phyloP scores from a whole-genome alignment of 805 yeast species.

The Myxozyma sirexii region DNA sequence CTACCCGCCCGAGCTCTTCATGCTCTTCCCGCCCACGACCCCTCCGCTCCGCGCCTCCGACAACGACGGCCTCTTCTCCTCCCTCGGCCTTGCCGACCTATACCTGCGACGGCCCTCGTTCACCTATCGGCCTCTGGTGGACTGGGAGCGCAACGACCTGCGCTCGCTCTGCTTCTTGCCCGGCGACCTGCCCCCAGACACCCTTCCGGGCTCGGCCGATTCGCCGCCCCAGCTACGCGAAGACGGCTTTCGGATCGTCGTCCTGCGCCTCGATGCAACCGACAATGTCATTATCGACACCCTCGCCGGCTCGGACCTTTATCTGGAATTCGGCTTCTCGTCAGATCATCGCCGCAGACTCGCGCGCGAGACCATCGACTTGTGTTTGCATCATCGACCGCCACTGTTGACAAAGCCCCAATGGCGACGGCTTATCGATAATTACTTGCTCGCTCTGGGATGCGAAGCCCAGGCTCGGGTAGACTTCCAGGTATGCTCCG shows the following conservation, averaged over 20 bases:
- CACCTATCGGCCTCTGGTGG: slow-evolving; percentile 62
- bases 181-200: slow-evolving; percentile 49
- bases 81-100: slow-evolving; percentile 20
- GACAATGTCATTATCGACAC: slow-evolving; percentile 53
- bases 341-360: slow-evolving; percentile 56
- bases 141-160: slow-evolving; percentile 73
- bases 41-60: not conserved
- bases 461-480: slow-evolving; percentile 71
- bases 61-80: slow-evolving; percentile 10
- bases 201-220: slow-evolving; percentile 43
- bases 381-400: slow-evolving; percentile 47
- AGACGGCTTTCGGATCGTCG: slow-evolving; percentile 51
- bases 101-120: slow-evolving; percentile 56
- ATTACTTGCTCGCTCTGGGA: slow-evolving; percentile 62
- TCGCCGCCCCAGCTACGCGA: slow-evolving; percentile 42
- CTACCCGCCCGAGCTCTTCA: slow-evolving; percentile 22
- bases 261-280: slow-evolving; percentile 56
- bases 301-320: slow-evolving; percentile 63
- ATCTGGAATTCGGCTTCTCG: slow-evolving; percentile 63
- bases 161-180: slow-evolving; percentile 64
- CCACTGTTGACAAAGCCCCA: slow-evolving; percentile 50
- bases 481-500: slow-evolving; percentile 50
- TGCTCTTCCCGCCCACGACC: slow-evolving; percentile 20
- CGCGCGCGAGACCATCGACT: slow-evolving; percentile 60
- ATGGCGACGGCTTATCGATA: slow-evolving; percentile 76